Base-by-base conservation (phyloP, 2,329 filamentous ascomycete species). In the Cryphonectria japonica region DNA sequence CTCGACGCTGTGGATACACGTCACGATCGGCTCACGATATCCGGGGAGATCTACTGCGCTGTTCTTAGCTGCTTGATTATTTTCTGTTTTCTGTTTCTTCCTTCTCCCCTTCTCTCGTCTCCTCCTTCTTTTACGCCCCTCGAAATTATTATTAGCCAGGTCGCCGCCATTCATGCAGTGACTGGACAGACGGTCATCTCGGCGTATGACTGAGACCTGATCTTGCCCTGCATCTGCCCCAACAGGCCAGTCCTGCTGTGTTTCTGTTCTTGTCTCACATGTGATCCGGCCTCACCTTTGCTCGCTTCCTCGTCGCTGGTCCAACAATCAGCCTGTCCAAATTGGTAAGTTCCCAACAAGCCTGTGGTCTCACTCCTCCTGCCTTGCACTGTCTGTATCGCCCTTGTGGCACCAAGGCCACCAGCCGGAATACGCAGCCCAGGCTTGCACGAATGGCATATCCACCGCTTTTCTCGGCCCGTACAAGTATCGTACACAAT, bases 221-320 rank as follows among this genome's bases (percentile, higher is more conserved):
- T 34, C 54, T 32, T 59, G 54, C 54, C 29, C 54, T 32, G 54
- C 54, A 6, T 59, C 34, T 61, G 59, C 34, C 34, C 19, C 32
- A 32, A 22, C 59, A 39, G 59, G 32, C 59, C 59, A 39, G 59
- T 61, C 59, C 59, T 61, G 59, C 19, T 41, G 60, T 71, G 52
- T 65, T 26, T 66, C 61, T 66, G 57, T 69, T 41, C 52, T 50
- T 34, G 66, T 69, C 14, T 8, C 57, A 50, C 61, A 34, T 61
- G 39, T 19, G 41, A 61, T 68, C 57, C 29, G 52, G 69, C 52
- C 52, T 66, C 52, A 66, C 29, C 52, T 32, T 8, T 29, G 57
- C 66, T 39, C 50, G 29, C 26, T 19, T 69, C 19, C 26, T 57
- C 60, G 57, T 54, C 46, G 52, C 59, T 62, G 66, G 46, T n/a